Base-by-base conservation (phyloP, 2,329 filamentous ascomycete genomes). In the Emergomyces orientalis region DNA sequence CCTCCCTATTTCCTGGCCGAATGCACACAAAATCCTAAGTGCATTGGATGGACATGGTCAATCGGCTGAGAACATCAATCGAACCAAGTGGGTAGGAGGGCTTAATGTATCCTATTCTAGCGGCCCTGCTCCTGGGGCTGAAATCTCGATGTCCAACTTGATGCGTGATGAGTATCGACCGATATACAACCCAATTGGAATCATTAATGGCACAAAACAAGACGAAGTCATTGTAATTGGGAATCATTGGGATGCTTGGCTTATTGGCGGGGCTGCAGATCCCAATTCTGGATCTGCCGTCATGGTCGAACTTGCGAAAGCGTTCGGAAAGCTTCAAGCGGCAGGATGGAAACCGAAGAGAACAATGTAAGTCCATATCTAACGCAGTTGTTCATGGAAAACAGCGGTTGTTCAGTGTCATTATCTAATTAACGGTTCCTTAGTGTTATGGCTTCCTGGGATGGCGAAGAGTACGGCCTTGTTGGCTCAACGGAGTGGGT, bases 181-280 rank as follows among this genome's bases (percentile, higher is more conserved):
- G 32, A 70, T 72, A 37, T 72, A 68, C 66, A 67, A 72, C 56
- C 62, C 66, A 19, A 66, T 72, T 59, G 69, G 70, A 11, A 69
- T 71, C 37, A 71, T 72, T 60, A 72, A 71, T 34, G 70, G 70
- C 25, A 71, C 69, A 11, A 66, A 64, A 22, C 51, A 63, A 54
- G 73, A 76, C 64, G 74, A 77, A 45, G 79, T 80, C 5, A 71
- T 82, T 19, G 71, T 83, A 34, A 74, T 83, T 30, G 81, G 81
- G 3, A 82, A 83, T 45, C 81, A 83, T 63, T 76, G 81, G 13
- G 81, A 83, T 69, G 81, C 81, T 0, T 83, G 81, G 81, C 80
- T 82, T 11, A 73, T 81, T 32, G 81, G 81, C 5, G 81, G 81
- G 3, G 81, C 81, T 1, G 78, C 77, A 0, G 81, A 83, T 60